phyloP scores from a whole-genome alignment of 495 filamentous ascomycete genomes.

The Ramalina peruviana region DNA sequence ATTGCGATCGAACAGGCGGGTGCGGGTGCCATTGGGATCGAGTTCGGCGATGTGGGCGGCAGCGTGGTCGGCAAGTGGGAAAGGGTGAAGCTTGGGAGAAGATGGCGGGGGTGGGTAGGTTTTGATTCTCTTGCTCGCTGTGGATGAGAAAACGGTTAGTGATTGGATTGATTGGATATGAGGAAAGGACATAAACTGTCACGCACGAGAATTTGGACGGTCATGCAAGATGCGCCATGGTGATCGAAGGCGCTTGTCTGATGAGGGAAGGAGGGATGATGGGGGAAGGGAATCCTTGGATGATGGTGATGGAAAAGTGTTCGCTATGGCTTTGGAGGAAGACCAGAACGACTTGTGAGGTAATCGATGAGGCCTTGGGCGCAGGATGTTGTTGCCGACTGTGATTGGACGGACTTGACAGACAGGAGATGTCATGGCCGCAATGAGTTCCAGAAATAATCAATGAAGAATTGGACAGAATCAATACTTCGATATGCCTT shows the following conservation, averaged over 20 bases:
- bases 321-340: no score
- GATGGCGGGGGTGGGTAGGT: slow-evolving; percentile 39
- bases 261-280: no score
- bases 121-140: slow-evolving; percentile 35
- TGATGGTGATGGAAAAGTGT: no score
- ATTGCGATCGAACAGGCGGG: slow-evolving; percentile 59
- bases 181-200: slow-evolving; percentile 10
- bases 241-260: slow-evolving; percentile 1
- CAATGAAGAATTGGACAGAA: no score
- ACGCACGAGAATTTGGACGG: not conserved
- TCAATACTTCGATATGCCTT: no score
- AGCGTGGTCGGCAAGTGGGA: slow-evolving; percentile 50
- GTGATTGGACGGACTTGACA: no score
- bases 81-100: slow-evolving; percentile 30
- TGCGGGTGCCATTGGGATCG: slow-evolving; percentile 72
- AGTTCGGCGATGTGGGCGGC: slow-evolving; percentile 52
- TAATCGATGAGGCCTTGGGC: no score
- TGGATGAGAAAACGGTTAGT: not conserved
- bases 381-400: no score
- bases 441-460: no score
- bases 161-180: slow-evolving; percentile 15
- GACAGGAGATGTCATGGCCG: no score
- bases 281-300: no score
- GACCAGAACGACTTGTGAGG: no score
- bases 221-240: slow-evolving; percentile 1